Evolutionary conservation across 768 basidiomycete genomes (phyloP).

Genomic region (Postia placenta): DNA sequence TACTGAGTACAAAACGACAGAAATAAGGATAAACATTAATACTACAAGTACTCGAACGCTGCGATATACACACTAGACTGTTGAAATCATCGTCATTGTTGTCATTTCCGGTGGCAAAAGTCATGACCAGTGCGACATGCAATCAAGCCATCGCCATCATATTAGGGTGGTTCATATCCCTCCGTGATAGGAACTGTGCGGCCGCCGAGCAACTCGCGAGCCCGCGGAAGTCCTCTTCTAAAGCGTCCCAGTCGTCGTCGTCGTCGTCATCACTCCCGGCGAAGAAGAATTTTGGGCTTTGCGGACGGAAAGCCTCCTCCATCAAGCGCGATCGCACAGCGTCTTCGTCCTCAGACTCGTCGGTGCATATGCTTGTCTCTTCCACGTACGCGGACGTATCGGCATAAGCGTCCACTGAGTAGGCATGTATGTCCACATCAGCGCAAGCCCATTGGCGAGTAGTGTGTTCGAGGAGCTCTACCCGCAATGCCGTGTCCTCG

Average conservation of each 20-base stretch:
- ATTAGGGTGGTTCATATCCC: too few relatives aligned
- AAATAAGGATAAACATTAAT: too few relatives aligned
- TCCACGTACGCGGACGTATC: too few relatives aligned
- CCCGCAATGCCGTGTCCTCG: constrained; percentile 4
- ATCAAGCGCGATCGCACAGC: not conserved
- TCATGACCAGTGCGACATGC: too few relatives aligned
- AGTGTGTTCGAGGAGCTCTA: not conserved
- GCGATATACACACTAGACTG: too few relatives aligned
- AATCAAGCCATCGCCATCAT: not conserved
- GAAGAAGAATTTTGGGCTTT: constrained; percentile 10
- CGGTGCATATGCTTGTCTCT: not conserved
- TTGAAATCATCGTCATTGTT: too few relatives aligned
- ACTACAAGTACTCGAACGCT: too few relatives aligned
- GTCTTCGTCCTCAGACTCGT: not conserved
- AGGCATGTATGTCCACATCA: not conserved
- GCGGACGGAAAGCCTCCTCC: not conserved
- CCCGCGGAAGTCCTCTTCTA: not conserved
- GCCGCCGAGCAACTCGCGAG: not conserved
- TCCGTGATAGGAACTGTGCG: not conserved
- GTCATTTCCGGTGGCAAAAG: too few relatives aligned
- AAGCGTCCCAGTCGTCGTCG: not conserved
- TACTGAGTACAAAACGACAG: too few relatives aligned
- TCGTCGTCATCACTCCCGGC: constrained; percentile 8
- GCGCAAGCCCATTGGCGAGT: not conserved
- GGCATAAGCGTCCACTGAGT: not conserved